Base-by-base conservation (phyloP, 768 basidiomycete genomes). In the Mycena capillaripes region DNA sequence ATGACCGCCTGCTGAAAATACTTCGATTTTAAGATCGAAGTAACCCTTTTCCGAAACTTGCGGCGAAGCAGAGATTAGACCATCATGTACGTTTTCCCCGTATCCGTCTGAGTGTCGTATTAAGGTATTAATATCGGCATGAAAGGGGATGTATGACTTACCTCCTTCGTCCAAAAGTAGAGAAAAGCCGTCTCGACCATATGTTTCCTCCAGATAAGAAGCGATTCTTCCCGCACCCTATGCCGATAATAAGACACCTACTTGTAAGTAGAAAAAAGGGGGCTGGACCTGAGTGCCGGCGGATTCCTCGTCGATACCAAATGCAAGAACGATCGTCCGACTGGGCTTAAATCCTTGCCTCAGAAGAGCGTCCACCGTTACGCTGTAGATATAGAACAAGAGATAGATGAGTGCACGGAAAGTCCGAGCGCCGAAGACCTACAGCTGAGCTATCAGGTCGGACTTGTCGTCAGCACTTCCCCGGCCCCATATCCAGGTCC, bases 81-180 rank as follows among this genome's bases (percentile, higher is more conserved):
- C 86, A 40, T 80, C 79, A 10, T 78, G 69, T 14, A 83, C 80
- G 9, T 76, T 77, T 25, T 80, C 84, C 4, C 83, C 46, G 4
- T 53, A 32, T 68, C 62, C 69, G 62, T 72, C 36, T 75, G 3
- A 8, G 11, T 25, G 10, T 23, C 46, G 19, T 44, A 19, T 44
- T 17, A 44, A 19, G 14, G 34, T 12, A 36, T 6, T 44, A 21
- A 44, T 44, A 21, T 17, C 42, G 14, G 42, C 19, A 44, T 6
- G 19, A 6, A 44, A 44, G 19, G 19, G 42, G 42, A 12, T n/a
- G n/a, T n/a, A n/a, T 19, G 30, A 21, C 61, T 25, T 3, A 73
- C 72, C 62, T 40, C 93, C 92, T 79, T 94, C 92, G 73, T 94
- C 92, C 38, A 94, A 81, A n/a, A 93, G 76, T 74, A 93, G 82